These are phyloP conservation scores for Tetraselmis striata DNA, from an alignment of 139 green algal species.

Conservation along the genomic window DNA sequence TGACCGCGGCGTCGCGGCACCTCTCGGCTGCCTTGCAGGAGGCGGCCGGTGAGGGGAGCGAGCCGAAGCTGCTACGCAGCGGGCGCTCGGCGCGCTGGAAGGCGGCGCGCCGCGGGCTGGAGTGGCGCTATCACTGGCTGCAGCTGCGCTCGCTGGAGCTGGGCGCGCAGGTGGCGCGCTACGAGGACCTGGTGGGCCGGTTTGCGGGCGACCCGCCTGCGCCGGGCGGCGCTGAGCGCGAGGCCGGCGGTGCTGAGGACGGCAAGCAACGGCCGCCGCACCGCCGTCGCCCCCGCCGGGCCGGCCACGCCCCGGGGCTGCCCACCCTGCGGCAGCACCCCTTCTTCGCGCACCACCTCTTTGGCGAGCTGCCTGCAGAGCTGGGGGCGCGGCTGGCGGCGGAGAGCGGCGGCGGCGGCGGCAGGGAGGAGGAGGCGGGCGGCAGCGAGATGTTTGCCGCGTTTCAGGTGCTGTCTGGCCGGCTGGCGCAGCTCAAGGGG, in stretches of 20 bases:
- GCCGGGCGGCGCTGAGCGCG: too few species aligned
- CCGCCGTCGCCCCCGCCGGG: background rate
- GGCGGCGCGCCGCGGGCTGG: conserved; percentile 7
- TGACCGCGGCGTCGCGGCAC: too few species aligned
- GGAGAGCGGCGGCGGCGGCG: background rate
- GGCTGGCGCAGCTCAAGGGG: background rate
- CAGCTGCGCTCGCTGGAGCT: conserved; percentile 34
- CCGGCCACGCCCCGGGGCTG: background rate
- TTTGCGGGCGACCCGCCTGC: background rate
- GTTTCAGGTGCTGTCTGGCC: background rate
- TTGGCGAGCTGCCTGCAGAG: background rate
- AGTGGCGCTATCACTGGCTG: conserved; percentile 43
- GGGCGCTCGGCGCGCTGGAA: conserved; percentile 5
- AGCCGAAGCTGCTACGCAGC: too few species aligned
- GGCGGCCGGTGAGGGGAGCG: too few species aligned
- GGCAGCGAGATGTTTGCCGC: background rate
- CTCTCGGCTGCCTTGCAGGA: too few species aligned
- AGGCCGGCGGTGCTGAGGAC: too few species aligned
- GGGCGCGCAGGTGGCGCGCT: conserved; percentile 16
- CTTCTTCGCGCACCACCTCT: conserved; percentile 19
- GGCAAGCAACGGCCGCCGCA: background rate
- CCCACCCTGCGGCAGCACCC: conserved; percentile 23
- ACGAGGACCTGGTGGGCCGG: conserved; percentile 1
- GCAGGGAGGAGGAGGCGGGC: background rate
- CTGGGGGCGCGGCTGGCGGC: background rate